A percentile compares a stretch with the other conserved stretches of the same genome.
These are phyloP conservation scores for Endoconidiophora laricicola DNA, from an alignment of 2,329 filamentous ascomycete genomes.

Conservation along the genomic window DNA sequence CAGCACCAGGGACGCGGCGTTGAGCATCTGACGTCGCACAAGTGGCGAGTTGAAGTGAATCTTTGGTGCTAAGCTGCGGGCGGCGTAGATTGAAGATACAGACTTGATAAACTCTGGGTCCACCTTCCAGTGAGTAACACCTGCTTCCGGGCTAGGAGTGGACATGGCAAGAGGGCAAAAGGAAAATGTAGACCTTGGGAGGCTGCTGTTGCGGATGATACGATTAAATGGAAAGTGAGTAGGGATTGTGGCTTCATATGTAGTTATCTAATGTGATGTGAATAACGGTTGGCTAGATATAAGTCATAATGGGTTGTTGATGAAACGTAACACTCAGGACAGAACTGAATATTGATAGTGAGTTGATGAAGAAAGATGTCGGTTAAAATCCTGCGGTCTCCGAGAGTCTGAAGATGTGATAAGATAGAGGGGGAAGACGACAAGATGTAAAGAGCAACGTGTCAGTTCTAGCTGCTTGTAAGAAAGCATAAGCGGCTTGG, in stretches of 20 bases:
- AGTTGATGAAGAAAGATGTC: no score
- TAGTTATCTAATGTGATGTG: no score
- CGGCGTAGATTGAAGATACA: conserved; percentile 1
- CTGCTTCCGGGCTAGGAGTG: not conserved
- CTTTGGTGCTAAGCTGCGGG: conserved; percentile 1
- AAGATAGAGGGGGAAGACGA: no score
- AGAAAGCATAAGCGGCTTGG: no score
- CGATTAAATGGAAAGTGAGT: not conserved
- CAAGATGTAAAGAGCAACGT: no score
- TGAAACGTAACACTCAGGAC: no score
- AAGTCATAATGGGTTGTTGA: no score
- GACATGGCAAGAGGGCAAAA: not conserved
- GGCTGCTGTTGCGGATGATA: not conserved
- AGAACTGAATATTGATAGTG: no score
- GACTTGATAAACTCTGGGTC: conserved; percentile 2
- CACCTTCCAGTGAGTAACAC: conserved; percentile 1
- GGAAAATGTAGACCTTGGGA: not conserved
- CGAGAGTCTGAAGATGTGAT: no score
- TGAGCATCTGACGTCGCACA: conserved; percentile 7
- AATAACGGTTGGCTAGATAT: no score
- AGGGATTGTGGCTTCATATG: not conserved
- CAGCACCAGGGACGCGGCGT: conserved; percentile 8
- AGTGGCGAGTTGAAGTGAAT: not conserved
- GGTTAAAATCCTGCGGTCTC: no score
- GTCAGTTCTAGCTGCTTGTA: no score